These are phyloP conservation scores for Phylloporus sp. DNA, from an alignment of 768 basidiomycete genomes.

Conservation along the genomic window DNA sequence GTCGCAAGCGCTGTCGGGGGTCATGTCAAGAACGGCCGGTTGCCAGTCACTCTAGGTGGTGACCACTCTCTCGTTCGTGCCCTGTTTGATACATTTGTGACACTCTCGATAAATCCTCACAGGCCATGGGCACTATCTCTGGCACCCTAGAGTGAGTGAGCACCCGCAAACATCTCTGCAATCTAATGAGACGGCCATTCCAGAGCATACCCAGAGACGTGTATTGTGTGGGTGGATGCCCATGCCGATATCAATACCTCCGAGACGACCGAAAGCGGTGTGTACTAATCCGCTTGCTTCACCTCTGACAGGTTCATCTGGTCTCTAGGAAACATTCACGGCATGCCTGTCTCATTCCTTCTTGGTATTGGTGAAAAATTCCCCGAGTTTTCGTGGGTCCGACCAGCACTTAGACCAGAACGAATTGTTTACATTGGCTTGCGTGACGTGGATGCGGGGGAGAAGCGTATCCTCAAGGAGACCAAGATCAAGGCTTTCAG, in stretches of 20 bases:
- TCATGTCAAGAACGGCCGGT: slow-evolving; percentile 71
- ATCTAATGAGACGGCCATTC: slow-evolving; percentile 5
- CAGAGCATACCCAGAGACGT: slow-evolving; percentile 73
- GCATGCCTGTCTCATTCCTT: slow-evolving; percentile 97
- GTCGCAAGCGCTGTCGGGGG: slow-evolving; percentile 74
- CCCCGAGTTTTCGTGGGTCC: slow-evolving; percentile 54
- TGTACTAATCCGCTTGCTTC: slow-evolving; percentile 10
- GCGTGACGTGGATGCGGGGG: slow-evolving; percentile 86
- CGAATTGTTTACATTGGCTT: slow-evolving; percentile 96
- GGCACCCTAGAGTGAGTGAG: slow-evolving; percentile 71
- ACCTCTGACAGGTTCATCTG: neutral
- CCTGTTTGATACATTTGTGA: slow-evolving; percentile 1
- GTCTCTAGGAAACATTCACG: slow-evolving; percentile 84
- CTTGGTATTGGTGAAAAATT: slow-evolving; percentile 43
- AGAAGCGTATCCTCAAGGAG: slow-evolving; percentile 81
- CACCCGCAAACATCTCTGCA: neutral
- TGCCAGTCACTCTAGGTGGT: slow-evolving; percentile 91
- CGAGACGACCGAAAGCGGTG: slow-evolving; percentile 73
- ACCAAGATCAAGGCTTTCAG: slow-evolving; percentile 81
- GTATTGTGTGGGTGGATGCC: slow-evolving; percentile 95
- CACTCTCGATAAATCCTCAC: slow-evolving; percentile 3
- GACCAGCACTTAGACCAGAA: slow-evolving; percentile 62
- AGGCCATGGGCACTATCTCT: slow-evolving; percentile 92
- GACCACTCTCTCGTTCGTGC: slow-evolving; percentile 85
- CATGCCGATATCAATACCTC: slow-evolving; percentile 96